Percentiles rank a stretch among this genome's conserved stretches.
These are phyloP conservation scores for Pichia membranifaciens DNA, from an alignment of 805 yeast genomes.

Conservation along the genomic window DNA sequence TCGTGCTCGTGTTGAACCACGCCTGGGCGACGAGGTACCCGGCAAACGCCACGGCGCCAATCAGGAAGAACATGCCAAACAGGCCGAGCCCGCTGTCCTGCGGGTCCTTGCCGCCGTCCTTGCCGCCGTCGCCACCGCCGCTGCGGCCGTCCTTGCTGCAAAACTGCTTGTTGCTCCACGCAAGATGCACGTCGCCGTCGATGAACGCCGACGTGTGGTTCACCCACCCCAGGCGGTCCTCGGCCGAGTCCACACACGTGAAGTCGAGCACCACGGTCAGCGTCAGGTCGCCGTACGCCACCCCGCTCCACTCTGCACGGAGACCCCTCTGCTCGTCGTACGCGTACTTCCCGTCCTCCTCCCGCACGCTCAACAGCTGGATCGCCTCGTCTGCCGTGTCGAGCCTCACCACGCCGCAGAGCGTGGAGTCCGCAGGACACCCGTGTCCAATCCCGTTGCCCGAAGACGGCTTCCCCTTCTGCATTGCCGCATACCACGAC, in stretches of 20 bases:
- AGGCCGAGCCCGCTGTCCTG: constrained; percentile 61
- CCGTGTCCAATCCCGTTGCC: constrained; percentile 31
- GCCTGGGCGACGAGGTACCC: constrained; percentile 69
- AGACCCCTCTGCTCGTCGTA: constrained; percentile 19
- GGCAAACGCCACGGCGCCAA: constrained; percentile 62
- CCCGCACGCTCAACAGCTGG: constrained; percentile 36
- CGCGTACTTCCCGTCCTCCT: constrained; percentile 18
- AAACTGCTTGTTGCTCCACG: constrained; percentile 21
- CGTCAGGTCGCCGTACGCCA: constrained; percentile 57
- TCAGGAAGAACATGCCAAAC: constrained; percentile 75
- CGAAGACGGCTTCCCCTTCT: constrained; percentile 26
- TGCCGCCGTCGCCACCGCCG: constrained; percentile 24
- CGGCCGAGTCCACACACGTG: constrained; percentile 26
- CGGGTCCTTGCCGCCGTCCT: background rate
- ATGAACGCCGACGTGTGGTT: constrained; percentile 2
- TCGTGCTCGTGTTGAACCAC: constrained; percentile 62
- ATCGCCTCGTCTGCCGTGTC: constrained; percentile 47
- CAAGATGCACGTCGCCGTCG: constrained; percentile 1
- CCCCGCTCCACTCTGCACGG: constrained; percentile 40
- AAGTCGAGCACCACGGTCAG: constrained; percentile 48
- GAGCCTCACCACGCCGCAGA: constrained; percentile 70
- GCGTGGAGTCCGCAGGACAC: constrained; percentile 67
- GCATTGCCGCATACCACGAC: constrained; percentile 64
- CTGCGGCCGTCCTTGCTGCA: constrained; percentile 7
- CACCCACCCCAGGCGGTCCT: constrained; percentile 16